Evolutionary conservation across 139 green algal species (phyloP), one percentile per base, ranked within the genome.

Genomic region (Coelastrella sp.): DNA sequence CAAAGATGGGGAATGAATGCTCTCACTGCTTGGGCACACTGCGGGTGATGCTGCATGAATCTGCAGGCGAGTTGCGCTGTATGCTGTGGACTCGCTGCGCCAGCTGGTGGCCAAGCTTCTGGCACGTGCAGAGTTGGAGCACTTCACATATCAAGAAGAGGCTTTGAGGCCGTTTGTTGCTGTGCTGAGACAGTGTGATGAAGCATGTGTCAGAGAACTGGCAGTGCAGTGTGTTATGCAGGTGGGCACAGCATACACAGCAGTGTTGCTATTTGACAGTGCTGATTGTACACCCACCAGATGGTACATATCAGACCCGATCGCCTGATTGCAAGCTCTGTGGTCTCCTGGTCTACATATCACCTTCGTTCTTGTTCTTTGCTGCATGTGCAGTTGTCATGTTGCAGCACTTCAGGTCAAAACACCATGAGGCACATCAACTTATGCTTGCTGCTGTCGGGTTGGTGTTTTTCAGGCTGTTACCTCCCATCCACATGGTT

Each of bases 121-220:
- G 63, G 87, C 93, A 43, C 84, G 92, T 40, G 89, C 93, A 4
- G 96, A 98, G 89, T 91, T 98, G 38, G 86, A 90, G 23, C 93
- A 95, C 84, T 98, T 96, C 89, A 95, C 89, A 7, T 80, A 91
- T 68, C 88, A 93, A 84, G 95, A 98, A 75, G 94, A 98, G 74
- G 96, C 96, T 32, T 79, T 99, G 73, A 89, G 93, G 53, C 96
- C 96, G 4, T 98, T 98, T 85, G 93, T 98, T 73, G 82, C 94
- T 2, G 91, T 98, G 72, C 93, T 98, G 91, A 90, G 94, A 35
- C 89, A 96, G 60, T 92, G 84, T 43, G 91, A 93, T 64, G 89
- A 88, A 32, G 71, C 92, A 4, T 86, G 84, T 45, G 95, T 98
- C 48, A 85, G 95, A 30, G 94, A 97, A 87, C 89, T 96, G 72